phyloP scores from a whole-genome alignment of 2,329 filamentous ascomycete species.

The Bipolaris sorokiniana region DNA sequence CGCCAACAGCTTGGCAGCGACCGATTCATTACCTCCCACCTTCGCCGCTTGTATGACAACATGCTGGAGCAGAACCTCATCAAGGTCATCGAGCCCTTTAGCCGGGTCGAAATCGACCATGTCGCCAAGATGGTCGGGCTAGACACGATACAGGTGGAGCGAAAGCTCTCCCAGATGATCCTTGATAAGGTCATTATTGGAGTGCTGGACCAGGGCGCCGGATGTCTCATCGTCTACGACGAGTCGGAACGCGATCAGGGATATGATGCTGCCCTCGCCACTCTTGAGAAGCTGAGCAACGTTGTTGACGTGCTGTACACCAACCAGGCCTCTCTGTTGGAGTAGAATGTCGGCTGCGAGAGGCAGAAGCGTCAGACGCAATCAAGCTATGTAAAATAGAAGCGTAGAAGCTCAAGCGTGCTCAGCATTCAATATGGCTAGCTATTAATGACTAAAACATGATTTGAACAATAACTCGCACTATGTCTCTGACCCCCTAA shows the following conservation, averaged over 20 bases:
- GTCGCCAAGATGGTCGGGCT: conserved; percentile 97
- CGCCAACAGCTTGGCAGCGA: conserved; percentile 93
- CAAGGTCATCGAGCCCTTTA: conserved; percentile 99
- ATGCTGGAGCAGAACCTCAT: conserved; percentile 99
- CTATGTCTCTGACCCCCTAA: too few species aligned
- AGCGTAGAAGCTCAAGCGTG: conserved; percentile 36
- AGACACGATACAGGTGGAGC: conserved; percentile 94
- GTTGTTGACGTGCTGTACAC: conserved; percentile 98
- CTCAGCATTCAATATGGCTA: conserved; percentile 19
- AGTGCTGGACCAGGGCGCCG: conserved; percentile 95
- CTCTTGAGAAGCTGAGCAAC: conserved; percentile 95
- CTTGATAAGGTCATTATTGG: conserved; percentile 98
- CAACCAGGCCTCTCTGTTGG: conserved; percentile 93
- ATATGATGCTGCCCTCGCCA: conserved; percentile 92
- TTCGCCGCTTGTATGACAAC: conserved; percentile 93
- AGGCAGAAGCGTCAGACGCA: background rate
- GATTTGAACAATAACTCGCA: conserved; percentile 1
- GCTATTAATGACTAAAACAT: conserved; percentile 25
- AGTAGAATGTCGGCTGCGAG: conserved; percentile 61
- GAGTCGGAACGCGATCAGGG: conserved; percentile 91
- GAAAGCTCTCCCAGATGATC: conserved; percentile 99
- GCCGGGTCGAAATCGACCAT: conserved; percentile 93
- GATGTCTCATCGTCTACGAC: conserved; percentile 95
- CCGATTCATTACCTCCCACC: conserved; percentile 94
- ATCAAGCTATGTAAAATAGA: conserved; percentile 39